Conservation (phyloP, 2,329 filamentous ascomycete species). For the Xylariales sp. region DNA sequence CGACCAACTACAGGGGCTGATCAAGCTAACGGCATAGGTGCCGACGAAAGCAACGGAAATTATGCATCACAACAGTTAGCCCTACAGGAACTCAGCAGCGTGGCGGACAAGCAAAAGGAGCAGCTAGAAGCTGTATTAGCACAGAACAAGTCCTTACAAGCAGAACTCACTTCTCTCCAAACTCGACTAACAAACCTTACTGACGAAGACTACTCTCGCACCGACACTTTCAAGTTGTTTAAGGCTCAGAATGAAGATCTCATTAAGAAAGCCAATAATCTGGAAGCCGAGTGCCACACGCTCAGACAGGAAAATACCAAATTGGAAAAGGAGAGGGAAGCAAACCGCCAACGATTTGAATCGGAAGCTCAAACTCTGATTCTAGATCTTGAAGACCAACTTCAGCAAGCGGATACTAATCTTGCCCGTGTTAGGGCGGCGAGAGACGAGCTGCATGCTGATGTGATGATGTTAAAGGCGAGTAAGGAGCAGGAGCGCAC, state of each 20-base stretch:
- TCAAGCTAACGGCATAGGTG: slow-evolving; percentile 65
- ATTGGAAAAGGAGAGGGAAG: slow-evolving; percentile 83
- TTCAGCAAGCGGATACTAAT: slow-evolving; percentile 84
- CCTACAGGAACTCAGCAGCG: slow-evolving; percentile 80
- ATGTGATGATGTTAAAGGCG: slow-evolving; percentile 82
- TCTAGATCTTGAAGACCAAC: slow-evolving; percentile 82
- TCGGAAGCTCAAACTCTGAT: slow-evolving; percentile 79
- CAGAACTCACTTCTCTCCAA: slow-evolving; percentile 82
- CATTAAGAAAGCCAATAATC: slow-evolving; percentile 88
- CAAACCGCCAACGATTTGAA: slow-evolving; percentile 84
- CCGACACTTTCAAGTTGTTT: slow-evolving; percentile 92
- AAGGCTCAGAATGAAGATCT: slow-evolving; percentile 92
- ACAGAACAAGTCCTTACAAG: slow-evolving; percentile 78
- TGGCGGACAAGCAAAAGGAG: slow-evolving; percentile 85
- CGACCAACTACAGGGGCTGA: slow-evolving; percentile 57
- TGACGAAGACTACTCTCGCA: slow-evolving; percentile 94
- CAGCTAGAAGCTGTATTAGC: slow-evolving; percentile 83
- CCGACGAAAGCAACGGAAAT: slow-evolving; percentile 65
- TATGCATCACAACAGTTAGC: slow-evolving; percentile 77
- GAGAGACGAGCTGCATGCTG: slow-evolving; percentile 86
- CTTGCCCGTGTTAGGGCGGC: slow-evolving; percentile 85
- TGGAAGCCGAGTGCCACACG: slow-evolving; percentile 89
- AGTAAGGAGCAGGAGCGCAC: slow-evolving; percentile 80
- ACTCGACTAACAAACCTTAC: slow-evolving; percentile 76
- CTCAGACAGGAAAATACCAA: slow-evolving; percentile 87